These are phyloP conservation scores for Monosiga brevicollis DNA, from an alignment of 78 protist genomes.

Conservation along the genomic window DNA sequence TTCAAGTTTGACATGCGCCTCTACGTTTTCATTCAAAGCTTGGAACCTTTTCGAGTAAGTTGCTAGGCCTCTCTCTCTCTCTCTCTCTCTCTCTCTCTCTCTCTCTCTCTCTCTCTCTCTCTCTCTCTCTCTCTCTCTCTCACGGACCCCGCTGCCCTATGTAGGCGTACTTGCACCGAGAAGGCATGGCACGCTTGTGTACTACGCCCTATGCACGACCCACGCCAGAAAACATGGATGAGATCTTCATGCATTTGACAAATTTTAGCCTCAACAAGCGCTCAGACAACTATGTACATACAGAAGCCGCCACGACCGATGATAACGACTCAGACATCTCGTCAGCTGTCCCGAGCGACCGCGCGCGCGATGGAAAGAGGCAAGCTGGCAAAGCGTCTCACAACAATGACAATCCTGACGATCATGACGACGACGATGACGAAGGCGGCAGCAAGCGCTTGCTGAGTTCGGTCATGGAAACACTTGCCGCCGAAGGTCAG, in stretches of 20 bases:
- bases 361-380: too few species aligned
- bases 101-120: background rate
- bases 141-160: background rate
- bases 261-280: conserved; percentile 5
- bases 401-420: too few species aligned
- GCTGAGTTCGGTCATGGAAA: too few species aligned
- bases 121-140: background rate
- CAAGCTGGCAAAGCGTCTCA: too few species aligned
- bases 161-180: conserved; percentile 12
- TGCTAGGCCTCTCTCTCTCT: background rate
- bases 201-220: conserved; percentile 25
- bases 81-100: background rate
- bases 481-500: too few species aligned
- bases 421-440: too few species aligned
- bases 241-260: background rate
- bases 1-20: conserved; percentile 34
- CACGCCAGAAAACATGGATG: background rate
- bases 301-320: background rate
- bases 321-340: too few species aligned
- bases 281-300: background rate
- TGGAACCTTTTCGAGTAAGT: conserved; percentile 32
- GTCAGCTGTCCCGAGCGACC: too few species aligned
- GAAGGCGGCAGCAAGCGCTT: too few species aligned
- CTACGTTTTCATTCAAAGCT: conserved; percentile 46
- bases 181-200: conserved; percentile 51